A percentile compares a stretch with the other conserved stretches of the same genome.
phyloP scores from a whole-genome alignment of 2,329 filamentous ascomycete species.

The Aureobasidium sp. region DNA sequence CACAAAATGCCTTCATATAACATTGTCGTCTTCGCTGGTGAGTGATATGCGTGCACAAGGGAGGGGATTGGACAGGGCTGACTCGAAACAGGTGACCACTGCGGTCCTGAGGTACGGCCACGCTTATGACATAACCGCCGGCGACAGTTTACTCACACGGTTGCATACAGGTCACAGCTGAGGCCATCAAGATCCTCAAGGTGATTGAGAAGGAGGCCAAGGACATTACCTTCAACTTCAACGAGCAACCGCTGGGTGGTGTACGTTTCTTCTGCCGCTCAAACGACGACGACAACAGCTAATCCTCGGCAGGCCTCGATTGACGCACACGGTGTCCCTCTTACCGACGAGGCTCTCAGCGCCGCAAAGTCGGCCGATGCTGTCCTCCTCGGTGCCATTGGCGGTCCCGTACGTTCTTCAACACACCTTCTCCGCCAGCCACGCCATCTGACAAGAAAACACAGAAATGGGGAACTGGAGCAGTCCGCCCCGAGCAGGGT shows the following conservation, averaged over 20 bases:
- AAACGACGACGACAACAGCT: slow-evolving; percentile 2
- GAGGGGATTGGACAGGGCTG: slow-evolving; percentile 5
- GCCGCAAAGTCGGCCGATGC: slow-evolving; percentile 83
- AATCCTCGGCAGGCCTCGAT: slow-evolving; percentile 65
- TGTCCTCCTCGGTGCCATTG: slow-evolving; percentile 86
- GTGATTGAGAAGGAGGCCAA: slow-evolving; percentile 66
- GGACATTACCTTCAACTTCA: slow-evolving; percentile 76
- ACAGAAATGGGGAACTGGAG: slow-evolving; percentile 82
- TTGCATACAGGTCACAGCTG: slow-evolving; percentile 60
- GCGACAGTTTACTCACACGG: slow-evolving; percentile 15
- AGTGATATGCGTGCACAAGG: not conserved
- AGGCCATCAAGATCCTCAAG: slow-evolving; percentile 81
- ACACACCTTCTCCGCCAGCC: not conserved
- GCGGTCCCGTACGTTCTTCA: slow-evolving; percentile 60
- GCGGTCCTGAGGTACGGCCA: slow-evolving; percentile 67
- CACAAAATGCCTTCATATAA: slow-evolving; percentile 63
- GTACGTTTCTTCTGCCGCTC: slow-evolving; percentile 42
- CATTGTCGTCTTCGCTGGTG: slow-evolving; percentile 70
- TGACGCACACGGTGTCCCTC: slow-evolving; percentile 66
- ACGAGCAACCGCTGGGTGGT: slow-evolving; percentile 84
- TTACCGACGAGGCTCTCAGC: slow-evolving; percentile 75
- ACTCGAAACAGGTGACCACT: slow-evolving; percentile 54
- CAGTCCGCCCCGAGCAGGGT: slow-evolving; percentile 86
- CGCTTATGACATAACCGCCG: slow-evolving; percentile 3
- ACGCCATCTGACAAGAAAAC: slow-evolving; percentile 3